A percentile compares a stretch with the other conserved stretches of the same genome.
These are phyloP conservation scores for Zygoascus meyerae DNA, from an alignment of 1,139 yeast species.

Conservation along the genomic window DNA sequence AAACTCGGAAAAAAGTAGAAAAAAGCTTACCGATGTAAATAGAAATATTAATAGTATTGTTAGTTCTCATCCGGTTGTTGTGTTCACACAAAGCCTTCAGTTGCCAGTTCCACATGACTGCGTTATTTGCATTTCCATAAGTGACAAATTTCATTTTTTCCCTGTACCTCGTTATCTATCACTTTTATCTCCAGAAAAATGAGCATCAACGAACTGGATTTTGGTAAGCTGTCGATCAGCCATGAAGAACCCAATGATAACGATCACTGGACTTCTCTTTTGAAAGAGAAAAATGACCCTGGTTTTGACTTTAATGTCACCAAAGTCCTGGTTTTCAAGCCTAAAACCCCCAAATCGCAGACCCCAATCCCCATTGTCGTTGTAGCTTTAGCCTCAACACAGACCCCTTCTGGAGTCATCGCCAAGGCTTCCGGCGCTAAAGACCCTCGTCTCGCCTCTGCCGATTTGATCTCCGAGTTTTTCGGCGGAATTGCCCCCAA, in stretches of 20 bases:
- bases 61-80: no score
- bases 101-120: no score
- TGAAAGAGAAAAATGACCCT: constrained; percentile 16
- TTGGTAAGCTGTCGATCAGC: constrained; percentile 22
- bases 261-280: constrained; percentile 27
- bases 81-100: not conserved
- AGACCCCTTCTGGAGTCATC: constrained; percentile 60
- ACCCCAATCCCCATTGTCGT: constrained; percentile 78
- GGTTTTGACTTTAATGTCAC: constrained; percentile 31
- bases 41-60: no score
- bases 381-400: constrained; percentile 62
- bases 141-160: constrained; percentile 4
- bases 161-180: constrained; percentile 2
- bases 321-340: constrained; percentile 81
- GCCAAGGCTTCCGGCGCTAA: constrained; percentile 68
- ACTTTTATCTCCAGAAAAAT: constrained; percentile 6
- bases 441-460: constrained; percentile 84
- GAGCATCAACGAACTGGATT: constrained; percentile 17
- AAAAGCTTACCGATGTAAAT: not conserved
- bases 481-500: constrained; percentile 57
- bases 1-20: not conserved
- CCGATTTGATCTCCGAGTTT: constrained; percentile 64
- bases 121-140: not conserved
- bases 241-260: constrained; percentile 26
- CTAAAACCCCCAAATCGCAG: constrained; percentile 82